phyloP scores from a whole-genome alignment of 2,329 filamentous ascomycete genomes.

The Didymella sp. region DNA sequence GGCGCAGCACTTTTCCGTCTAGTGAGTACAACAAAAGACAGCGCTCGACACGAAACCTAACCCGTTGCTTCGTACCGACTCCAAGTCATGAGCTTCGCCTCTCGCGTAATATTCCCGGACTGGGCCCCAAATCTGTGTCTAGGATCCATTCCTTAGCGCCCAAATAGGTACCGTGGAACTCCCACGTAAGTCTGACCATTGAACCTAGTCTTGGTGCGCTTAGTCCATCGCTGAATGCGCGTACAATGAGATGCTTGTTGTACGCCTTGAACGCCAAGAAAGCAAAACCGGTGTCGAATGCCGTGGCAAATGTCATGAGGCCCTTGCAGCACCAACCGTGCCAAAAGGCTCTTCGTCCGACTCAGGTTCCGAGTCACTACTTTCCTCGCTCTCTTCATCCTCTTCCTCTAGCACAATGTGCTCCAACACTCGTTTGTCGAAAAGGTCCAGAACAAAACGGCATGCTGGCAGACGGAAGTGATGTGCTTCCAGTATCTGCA shows the following conservation, averaged over 20 bases:
- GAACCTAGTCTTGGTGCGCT: slow-evolving; percentile 21
- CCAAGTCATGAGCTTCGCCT: slow-evolving; percentile 10
- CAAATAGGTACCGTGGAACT: slow-evolving; percentile 27
- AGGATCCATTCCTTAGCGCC: slow-evolving; percentile 11
- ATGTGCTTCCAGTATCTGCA: slow-evolving; percentile 84
- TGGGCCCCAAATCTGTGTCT: slow-evolving; percentile 10
- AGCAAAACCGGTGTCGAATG: not conserved
- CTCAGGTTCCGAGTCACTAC: slow-evolving; percentile 45
- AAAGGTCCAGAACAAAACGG: slow-evolving; percentile 90
- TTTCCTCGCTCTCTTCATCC: slow-evolving; percentile 46
- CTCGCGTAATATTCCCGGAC: slow-evolving; percentile 23
- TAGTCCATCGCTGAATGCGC: slow-evolving; percentile 18
- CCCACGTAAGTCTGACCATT: slow-evolving; percentile 27
- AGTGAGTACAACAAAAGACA: not conserved
- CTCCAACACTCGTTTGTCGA: slow-evolving; percentile 87
- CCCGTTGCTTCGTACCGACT: not conserved
- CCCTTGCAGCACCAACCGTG: slow-evolving; percentile 26
- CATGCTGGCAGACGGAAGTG: slow-evolving; percentile 87
- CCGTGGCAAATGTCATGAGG: slow-evolving; percentile 23
- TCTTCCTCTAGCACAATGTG: slow-evolving; percentile 83
- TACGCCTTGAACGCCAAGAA: slow-evolving; percentile 30
- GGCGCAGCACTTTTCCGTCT: not conserved
- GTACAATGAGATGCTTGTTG: slow-evolving; percentile 31
- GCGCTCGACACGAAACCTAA: not conserved
- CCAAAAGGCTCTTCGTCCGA: slow-evolving; percentile 33